Evolutionary conservation across 768 basidiomycete genomes (phyloP), one percentile per base, ranked within the genome.

Genomic region (Pleurotus platypus): DNA sequence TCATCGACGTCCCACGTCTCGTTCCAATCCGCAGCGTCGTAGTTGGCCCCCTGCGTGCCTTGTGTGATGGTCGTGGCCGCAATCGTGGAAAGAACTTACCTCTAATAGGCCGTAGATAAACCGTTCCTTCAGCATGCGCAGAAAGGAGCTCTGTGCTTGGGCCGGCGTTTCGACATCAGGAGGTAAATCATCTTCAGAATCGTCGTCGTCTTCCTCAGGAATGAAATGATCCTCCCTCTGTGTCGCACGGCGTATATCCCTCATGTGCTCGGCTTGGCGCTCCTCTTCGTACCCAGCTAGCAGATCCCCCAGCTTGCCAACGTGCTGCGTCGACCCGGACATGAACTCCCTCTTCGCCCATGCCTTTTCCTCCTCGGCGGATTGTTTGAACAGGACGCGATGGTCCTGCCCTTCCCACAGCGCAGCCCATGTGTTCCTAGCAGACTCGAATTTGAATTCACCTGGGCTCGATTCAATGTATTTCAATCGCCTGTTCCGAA

Each of bases 61-160:
- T 39, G 11, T 40, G 24, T 54, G 18, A 54, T 26, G 18, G 18
- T n/a, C 12, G 30, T n/a, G 9, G 16, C 26, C 4, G 39, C 16
- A 9, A 54, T 37, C 38, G 7, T 20, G 35, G 38, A 9, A 16
- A 20, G 13, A 22, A 70, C 84, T 70, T 70, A 84, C 90, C 68
- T 89, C 86, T 9, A 92, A 72, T 57, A 85, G 67, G 4, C 90
- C 90, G 61, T 91, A 90, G 20, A 92, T 87, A 61, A 91, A 86
- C 9, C 77, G 73, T 66, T 92, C 89, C 49, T 72, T 78, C n/a
- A 92, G 68, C 26, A 75, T 70, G 42, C 88, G 74, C 63, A 85
- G 80, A 67, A 92, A 91, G 5, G 65, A 64, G 20, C 63, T 68
- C 62, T 72, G 78, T 4, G 70, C 69, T 56, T 88, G 84, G 43